A percentile compares a stretch with the other conserved stretches of the same genome.
These are phyloP conservation scores for Populus hybrid DNA, from an alignment of 441 rosid genomes.

Conservation along the genomic window DNA sequence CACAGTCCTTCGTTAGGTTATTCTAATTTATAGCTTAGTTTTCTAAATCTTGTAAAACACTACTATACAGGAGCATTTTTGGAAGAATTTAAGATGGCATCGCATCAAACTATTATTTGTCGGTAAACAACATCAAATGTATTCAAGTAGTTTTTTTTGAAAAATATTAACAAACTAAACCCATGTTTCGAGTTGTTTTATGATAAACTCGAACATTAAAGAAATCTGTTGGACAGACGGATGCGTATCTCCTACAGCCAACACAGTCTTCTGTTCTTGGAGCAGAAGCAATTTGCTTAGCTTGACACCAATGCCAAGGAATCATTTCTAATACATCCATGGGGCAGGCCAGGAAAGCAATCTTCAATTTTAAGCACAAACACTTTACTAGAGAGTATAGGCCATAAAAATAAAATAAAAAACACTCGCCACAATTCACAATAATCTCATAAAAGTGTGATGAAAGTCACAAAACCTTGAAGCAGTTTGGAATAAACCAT, in stretches of 20 bases:
- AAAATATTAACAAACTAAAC: neutral
- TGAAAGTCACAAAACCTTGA: neutral
- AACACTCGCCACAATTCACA: neutral
- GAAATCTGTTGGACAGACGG: neutral
- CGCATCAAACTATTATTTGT: neutral
- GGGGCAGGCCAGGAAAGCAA: neutral
- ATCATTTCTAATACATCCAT: neutral
- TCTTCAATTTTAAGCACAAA: neutral
- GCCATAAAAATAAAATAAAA: neutral
- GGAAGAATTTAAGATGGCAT: neutral
- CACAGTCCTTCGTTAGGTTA: slow-evolving; percentile 11
- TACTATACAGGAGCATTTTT: neutral
- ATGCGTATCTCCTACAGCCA: slow-evolving; percentile 5
- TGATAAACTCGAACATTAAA: neutral
- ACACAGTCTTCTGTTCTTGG: slow-evolving; percentile 3
- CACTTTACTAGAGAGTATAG: neutral
- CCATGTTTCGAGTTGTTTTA: neutral
- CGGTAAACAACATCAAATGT: too few relatives aligned
- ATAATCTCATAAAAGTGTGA: neutral
- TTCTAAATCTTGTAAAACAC: neutral
- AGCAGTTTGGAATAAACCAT: neutral
- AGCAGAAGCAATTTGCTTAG: neutral
- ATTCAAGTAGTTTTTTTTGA: too few relatives aligned
- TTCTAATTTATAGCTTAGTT: neutral
- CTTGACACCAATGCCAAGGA: neutral